Percentiles rank a stretch among this genome's conserved stretches.
Evolutionary conservation across 441 rosid species (phyloP).

Genomic region (Jatropha podagrica): DNA sequence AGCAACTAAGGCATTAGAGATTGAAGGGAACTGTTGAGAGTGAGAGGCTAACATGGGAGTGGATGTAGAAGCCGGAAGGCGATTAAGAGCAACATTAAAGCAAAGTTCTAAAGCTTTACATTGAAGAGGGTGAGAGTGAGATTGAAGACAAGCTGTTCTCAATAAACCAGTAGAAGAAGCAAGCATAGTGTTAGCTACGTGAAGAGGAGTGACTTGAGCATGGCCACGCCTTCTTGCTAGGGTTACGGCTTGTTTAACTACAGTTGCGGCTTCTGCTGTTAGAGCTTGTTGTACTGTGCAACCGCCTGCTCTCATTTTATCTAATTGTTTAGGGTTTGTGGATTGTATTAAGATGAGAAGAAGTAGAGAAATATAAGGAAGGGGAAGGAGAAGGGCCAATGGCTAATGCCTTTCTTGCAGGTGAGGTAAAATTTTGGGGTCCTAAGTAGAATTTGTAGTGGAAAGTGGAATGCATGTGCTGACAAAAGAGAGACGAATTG

Average conservation of each 20-base stretch:
- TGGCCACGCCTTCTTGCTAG: slow-evolving; percentile 69
- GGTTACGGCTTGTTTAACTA: slow-evolving; percentile 59
- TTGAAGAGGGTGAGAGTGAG: slow-evolving; percentile 75
- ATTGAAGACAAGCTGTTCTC: slow-evolving; percentile 61
- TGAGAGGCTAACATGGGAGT: slow-evolving; percentile 44
- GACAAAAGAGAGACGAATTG: slow-evolving; percentile 54
- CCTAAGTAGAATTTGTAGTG: slow-evolving; percentile 82
- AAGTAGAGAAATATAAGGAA: slow-evolving; percentile 26
- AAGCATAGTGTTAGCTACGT: slow-evolving; percentile 72
- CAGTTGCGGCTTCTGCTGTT: slow-evolving; percentile 52
- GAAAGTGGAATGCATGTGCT: slow-evolving; percentile 97
- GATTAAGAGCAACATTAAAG: slow-evolving; percentile 73
- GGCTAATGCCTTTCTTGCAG: slow-evolving; percentile 58
- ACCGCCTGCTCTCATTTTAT: slow-evolving; percentile 61
- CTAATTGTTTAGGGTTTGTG: not conserved
- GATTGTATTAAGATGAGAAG: slow-evolving; percentile 12
- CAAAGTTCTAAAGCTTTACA: slow-evolving; percentile 76
- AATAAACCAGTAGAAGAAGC: slow-evolving; percentile 51
- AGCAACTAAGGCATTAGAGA: slow-evolving; percentile 74
- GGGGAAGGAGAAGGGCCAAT: not conserved
- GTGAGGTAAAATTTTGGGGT: slow-evolving; percentile 51
- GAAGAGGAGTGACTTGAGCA: slow-evolving; percentile 81
- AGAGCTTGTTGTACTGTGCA: slow-evolving; percentile 63
- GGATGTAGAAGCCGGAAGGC: slow-evolving; percentile 64
- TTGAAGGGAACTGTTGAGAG: slow-evolving; percentile 46